A percentile compares a stretch with the other conserved stretches of the same genome.
Conservation (phyloP, 768 basidiomycete species). For the Macrocybe gigantea region DNA sequence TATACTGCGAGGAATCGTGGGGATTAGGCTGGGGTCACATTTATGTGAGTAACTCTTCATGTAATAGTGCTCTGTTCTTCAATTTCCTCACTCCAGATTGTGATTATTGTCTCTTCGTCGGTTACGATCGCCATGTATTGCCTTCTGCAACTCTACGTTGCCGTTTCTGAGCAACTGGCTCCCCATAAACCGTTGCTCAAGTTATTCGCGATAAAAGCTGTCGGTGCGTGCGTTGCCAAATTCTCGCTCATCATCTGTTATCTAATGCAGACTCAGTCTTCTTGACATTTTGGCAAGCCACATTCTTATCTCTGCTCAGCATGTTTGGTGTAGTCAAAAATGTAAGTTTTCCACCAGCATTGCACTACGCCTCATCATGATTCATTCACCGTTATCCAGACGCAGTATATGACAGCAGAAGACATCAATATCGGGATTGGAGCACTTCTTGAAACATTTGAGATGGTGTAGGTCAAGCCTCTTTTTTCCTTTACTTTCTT, state of each 20-base stretch:
- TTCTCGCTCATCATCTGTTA: neutral
- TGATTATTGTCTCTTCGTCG: constrained; percentile 56
- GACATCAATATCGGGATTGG: constrained; percentile 70
- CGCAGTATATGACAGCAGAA: constrained; percentile 64
- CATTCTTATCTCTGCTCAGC: constrained; percentile 48
- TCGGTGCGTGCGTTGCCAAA: constrained; percentile 35
- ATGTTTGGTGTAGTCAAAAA: constrained; percentile 59
- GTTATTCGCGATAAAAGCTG: constrained; percentile 67
- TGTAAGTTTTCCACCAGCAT: constrained; percentile 23
- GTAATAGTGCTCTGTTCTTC: no score
- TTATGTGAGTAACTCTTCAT: constrained; percentile 37
- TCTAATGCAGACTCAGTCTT: constrained; percentile 37
- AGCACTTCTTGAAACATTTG: constrained; percentile 63
- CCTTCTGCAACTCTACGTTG: constrained; percentile 63
- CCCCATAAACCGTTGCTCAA: constrained; percentile 61
- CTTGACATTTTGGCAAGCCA: constrained; percentile 75
- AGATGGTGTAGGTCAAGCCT: constrained; percentile 56
- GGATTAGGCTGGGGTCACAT: constrained; percentile 62
- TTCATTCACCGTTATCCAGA: constrained; percentile 26
- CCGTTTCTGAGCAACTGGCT: constrained; percentile 47
- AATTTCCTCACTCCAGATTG: constrained; percentile 33
- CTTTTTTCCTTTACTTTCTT: constrained; percentile 1
- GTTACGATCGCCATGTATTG: constrained; percentile 79
- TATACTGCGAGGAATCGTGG: constrained; percentile 75
- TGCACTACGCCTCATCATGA: neutral